These are phyloP conservation scores for Xylaria curta DNA, from an alignment of 495 filamentous ascomycete genomes.

Conservation along the genomic window DNA sequence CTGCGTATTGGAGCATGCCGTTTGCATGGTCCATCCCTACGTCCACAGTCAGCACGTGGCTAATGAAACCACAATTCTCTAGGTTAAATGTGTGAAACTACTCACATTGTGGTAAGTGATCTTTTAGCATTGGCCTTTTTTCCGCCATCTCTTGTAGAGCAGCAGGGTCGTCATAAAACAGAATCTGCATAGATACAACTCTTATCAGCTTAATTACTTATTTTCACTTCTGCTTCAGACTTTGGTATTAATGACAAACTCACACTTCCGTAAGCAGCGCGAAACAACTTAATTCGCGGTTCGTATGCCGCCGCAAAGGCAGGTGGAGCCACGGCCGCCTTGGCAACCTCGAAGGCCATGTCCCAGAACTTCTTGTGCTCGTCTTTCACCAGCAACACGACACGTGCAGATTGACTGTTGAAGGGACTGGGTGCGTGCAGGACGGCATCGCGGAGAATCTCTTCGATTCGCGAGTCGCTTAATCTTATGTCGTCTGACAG, in stretches of 20 bases:
- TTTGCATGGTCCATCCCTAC: background rate
- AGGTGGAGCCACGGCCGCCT: background rate
- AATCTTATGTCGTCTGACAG: background rate
- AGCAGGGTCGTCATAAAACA: background rate
- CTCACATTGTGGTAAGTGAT: conserved; percentile 1
- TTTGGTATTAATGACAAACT: background rate
- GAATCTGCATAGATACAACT: background rate
- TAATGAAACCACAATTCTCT: background rate
- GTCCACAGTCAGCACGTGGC: background rate
- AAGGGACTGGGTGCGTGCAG: background rate
- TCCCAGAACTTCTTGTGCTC: conserved; percentile 11
- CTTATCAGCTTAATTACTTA: background rate
- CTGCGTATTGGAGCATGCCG: conserved; percentile 1
- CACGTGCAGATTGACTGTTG: background rate
- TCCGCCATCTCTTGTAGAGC: background rate
- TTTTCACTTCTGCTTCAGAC: background rate
- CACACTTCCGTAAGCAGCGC: background rate
- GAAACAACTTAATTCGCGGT: background rate
- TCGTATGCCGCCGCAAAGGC: background rate
- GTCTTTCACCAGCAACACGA: background rate
- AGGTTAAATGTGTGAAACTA: too few relatives aligned
- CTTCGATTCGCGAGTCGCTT: background rate
- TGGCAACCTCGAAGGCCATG: background rate
- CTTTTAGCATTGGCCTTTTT: background rate
- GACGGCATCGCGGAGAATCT: background rate